Conservation (phyloP, 208 protist genomes). For the Novymonas esmeraldas region DNA sequence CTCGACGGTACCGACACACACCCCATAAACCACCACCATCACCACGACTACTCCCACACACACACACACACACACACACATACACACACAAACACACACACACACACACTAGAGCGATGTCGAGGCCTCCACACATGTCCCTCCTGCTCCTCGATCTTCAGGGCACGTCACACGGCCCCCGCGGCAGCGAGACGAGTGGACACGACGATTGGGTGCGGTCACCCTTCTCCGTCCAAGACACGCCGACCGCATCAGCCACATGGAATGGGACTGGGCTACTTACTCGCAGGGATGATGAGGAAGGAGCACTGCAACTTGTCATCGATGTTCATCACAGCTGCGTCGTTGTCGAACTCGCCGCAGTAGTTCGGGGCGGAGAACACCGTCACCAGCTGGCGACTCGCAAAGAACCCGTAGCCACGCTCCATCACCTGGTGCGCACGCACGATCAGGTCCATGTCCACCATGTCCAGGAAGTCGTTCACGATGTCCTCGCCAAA, state of each 20-base stretch:
- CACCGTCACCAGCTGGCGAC: constrained; percentile 98
- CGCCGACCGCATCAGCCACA: not conserved
- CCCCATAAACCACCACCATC: too few relatives aligned
- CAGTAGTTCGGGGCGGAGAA: constrained; percentile 99
- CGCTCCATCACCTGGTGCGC: constrained; percentile 98
- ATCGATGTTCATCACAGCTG: constrained; percentile 97
- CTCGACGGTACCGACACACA: too few relatives aligned
- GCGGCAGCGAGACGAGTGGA: not conserved
- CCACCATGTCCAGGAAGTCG: constrained; percentile 98
- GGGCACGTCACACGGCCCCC: too few relatives aligned
- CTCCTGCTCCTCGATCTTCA: too few relatives aligned
- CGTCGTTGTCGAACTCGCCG: constrained; percentile 98
- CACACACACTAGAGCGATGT: not conserved
- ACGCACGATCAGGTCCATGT: constrained; percentile 99
- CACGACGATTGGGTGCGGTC: too few relatives aligned
- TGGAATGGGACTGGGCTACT: too few relatives aligned
- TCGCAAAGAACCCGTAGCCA: constrained; percentile 99
- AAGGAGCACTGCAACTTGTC: constrained; percentile 98
- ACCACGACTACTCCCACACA: not conserved
- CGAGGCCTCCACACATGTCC: not conserved
- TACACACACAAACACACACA: not conserved
- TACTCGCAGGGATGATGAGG: constrained; percentile 73
- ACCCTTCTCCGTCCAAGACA: too few relatives aligned
- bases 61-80: not conserved
- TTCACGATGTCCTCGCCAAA: constrained; percentile 98